Conservation (phyloP, 116 monocot genomes). For the Phalaenopsis hybrid region DNA sequence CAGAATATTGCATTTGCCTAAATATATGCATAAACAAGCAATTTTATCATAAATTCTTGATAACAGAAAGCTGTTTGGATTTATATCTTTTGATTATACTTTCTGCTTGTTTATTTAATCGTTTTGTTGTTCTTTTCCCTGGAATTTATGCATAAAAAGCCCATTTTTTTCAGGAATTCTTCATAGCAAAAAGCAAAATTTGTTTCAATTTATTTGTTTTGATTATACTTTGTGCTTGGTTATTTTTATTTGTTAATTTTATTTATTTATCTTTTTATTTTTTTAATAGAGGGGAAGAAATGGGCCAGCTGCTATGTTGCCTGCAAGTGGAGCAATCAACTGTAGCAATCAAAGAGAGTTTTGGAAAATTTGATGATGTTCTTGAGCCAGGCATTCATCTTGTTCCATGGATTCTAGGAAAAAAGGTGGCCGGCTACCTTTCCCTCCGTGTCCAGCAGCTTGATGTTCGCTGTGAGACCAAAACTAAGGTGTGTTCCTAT, state of each 20-base stretch:
- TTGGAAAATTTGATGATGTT: conserved; percentile 64
- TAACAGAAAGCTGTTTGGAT: too few relatives aligned
- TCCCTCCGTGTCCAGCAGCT: conserved; percentile 74
- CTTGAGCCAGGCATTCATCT: conserved; percentile 75
- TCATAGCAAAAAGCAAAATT: too few relatives aligned
- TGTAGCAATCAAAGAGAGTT: conserved; percentile 70
- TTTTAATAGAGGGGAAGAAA: conserved; percentile 15
- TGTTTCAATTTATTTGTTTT: background rate
- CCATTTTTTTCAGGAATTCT: too few relatives aligned
- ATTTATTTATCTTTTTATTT: background rate
- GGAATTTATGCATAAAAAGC: too few relatives aligned
- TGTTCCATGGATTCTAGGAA: conserved; percentile 66
- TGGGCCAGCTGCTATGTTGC: conserved; percentile 67
- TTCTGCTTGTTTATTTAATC: background rate
- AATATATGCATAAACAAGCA: too few relatives aligned
- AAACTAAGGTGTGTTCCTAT: conserved; percentile 54
- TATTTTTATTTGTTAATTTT: background rate
- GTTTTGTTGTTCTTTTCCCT: too few relatives aligned
- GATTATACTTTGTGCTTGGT: background rate
- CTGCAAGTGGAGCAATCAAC: conserved; percentile 73
- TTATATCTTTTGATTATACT: background rate
- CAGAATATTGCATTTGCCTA: too few relatives aligned
- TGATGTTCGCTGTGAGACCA: conserved; percentile 87
- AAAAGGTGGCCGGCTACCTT: conserved; percentile 55
- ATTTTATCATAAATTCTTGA: too few relatives aligned